Evolutionary conservation across 139 green algal genomes (phyloP).

Genomic region (Chlorella sorokiniana): DNA sequence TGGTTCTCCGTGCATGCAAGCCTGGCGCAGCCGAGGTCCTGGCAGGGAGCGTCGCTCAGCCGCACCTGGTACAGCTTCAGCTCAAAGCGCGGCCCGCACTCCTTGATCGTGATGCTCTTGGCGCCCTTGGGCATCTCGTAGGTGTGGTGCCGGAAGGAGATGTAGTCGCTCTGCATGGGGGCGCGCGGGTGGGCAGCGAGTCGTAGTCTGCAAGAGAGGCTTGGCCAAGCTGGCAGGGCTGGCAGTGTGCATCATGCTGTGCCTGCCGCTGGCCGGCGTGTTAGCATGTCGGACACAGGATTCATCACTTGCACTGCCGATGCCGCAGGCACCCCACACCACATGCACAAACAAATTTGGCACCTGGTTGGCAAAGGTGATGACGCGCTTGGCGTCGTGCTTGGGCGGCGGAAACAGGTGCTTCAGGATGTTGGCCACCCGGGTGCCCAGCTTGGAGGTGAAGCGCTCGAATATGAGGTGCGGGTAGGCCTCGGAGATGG

Average conservation of each 20-base stretch:
- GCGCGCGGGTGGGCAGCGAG: neutral
- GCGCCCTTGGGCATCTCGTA: constrained; percentile 81
- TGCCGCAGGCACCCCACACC: too few species aligned
- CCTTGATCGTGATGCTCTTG: constrained; percentile 77
- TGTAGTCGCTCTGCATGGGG: constrained; percentile 78
- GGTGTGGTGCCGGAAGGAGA: constrained; percentile 93
- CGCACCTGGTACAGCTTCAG: constrained; percentile 81
- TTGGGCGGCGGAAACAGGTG: constrained; percentile 96
- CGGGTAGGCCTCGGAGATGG: constrained; percentile 92
- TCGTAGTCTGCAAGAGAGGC: too few species aligned
- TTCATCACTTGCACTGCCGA: too few species aligned
- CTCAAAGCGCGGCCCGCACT: constrained; percentile 86
- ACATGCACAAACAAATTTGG: too few species aligned
- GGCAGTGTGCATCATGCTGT: too few species aligned
- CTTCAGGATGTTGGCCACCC: constrained; percentile 91
- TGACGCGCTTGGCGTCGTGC: constrained; percentile 84
- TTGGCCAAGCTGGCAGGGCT: too few species aligned
- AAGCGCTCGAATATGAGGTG: constrained; percentile 97
- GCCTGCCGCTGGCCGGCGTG: too few species aligned
- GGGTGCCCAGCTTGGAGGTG: constrained; percentile 79
- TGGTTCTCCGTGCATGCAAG: too few species aligned
- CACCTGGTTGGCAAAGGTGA: constrained; percentile 85
- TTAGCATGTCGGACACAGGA: too few species aligned
- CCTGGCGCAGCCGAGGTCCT: too few species aligned
- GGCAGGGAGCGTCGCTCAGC: neutral